These are phyloP conservation scores for Talaromyces albobiverticillius DNA, from an alignment of 2,329 filamentous ascomycete genomes.

Conservation along the genomic window DNA sequence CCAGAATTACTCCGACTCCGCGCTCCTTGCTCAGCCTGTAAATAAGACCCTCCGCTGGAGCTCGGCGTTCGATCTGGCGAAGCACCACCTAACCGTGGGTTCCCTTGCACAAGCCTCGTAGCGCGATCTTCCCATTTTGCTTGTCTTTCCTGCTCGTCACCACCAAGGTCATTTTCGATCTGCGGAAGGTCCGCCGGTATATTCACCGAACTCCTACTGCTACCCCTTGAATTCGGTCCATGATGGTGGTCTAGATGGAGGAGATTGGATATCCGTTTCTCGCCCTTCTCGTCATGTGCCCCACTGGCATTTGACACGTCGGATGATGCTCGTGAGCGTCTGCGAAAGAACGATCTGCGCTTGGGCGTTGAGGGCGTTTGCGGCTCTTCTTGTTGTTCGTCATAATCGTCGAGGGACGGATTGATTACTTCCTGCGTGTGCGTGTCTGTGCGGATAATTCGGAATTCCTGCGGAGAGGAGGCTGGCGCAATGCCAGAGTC, in stretches of 20 bases:
- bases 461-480: slow-evolving; percentile 62
- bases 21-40: slow-evolving; percentile 19
- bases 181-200: slow-evolving; percentile 78
- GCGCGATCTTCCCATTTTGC: slow-evolving; percentile 89
- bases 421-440: slow-evolving; percentile 73
- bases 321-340: slow-evolving; percentile 24
- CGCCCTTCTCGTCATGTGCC: slow-evolving; percentile 19
- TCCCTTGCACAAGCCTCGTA: slow-evolving; percentile 72
- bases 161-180: slow-evolving; percentile 53
- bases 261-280: slow-evolving; percentile 32
- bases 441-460: slow-evolving; percentile 81
- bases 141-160: slow-evolving; percentile 57
- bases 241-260: slow-evolving; percentile 29
- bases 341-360: slow-evolving; percentile 32
- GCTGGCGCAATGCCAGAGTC: slow-evolving; percentile 12
- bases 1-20: slow-evolving; percentile 33
- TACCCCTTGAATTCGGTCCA: slow-evolving; percentile 30
- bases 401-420: slow-evolving; percentile 62
- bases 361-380: slow-evolving; percentile 27
- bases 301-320: neutral
- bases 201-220: slow-evolving; percentile 55
- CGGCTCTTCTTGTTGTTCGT: slow-evolving; percentile 10
- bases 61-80: slow-evolving; percentile 30
- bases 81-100: slow-evolving; percentile 39
- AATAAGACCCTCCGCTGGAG: slow-evolving; percentile 1